phyloP scores from a whole-genome alignment of 2,329 filamentous ascomycete species.

The Claviceps africana region DNA sequence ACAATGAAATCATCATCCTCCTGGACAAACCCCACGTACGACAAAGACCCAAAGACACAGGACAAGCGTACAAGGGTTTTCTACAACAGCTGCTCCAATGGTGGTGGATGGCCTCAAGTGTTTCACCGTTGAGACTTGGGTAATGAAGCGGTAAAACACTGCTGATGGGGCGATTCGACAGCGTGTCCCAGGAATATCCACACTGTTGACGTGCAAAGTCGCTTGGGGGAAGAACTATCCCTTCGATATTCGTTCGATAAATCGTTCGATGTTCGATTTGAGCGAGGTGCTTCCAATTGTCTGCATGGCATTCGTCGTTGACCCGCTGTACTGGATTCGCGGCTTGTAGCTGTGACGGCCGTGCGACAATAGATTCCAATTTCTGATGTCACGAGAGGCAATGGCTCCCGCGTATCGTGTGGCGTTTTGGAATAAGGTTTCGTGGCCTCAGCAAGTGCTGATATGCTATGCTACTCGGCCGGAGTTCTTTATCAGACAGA shows the following conservation, averaged over 20 bases:
- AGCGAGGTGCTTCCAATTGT: background rate
- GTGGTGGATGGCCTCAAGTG: background rate
- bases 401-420: background rate
- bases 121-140: background rate
- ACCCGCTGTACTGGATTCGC: background rate
- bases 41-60: background rate
- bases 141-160: background rate
- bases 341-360: background rate
- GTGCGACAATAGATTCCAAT: background rate
- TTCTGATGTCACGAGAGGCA: background rate
- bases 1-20: background rate
- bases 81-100: background rate
- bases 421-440: background rate
- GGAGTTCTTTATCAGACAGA: background rate
- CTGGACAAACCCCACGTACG: background rate
- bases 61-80: background rate
- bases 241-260: background rate
- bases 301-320: background rate
- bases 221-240: background rate
- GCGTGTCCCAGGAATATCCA: background rate
- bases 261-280: background rate
- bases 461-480: background rate
- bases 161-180: background rate
- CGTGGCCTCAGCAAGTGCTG: background rate
- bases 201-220: background rate